Percentiles rank a stretch among this genome's conserved stretches.
These are phyloP conservation scores for Themeda triandra DNA, from an alignment of 176 grass and related monocot genomes.

Conservation along the genomic window DNA sequence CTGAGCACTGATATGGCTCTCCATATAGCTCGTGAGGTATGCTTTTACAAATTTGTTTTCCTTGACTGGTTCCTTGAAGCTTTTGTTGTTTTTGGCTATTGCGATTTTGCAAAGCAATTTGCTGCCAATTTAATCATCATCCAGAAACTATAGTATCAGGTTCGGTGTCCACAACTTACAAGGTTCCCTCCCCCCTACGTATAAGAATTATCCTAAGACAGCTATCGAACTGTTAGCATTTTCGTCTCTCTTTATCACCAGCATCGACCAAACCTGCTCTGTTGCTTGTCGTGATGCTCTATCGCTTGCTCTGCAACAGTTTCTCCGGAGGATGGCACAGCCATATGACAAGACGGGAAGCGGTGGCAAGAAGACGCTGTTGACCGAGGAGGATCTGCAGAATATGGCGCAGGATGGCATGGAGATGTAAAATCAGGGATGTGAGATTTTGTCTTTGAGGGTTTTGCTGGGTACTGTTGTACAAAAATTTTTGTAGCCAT, in stretches of 20 bases:
- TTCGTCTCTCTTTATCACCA: neutral
- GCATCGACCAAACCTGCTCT: neutral
- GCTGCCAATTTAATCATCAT: neutral
- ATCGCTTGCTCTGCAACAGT: constrained; percentile 37
- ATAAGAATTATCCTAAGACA: neutral
- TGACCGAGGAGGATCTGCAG: constrained; percentile 77
- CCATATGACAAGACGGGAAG: constrained; percentile 75
- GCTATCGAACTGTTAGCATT: neutral
- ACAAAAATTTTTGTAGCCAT: constrained; percentile 21
- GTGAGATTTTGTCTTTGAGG: neutral
- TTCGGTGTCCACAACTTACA: neutral
- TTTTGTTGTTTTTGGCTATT: neutral
- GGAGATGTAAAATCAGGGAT: constrained; percentile 36
- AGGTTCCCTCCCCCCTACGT: neutral
- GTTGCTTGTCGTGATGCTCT: constrained; percentile 6
- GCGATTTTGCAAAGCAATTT: neutral
- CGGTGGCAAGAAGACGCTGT: constrained; percentile 64
- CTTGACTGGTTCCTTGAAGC: neutral
- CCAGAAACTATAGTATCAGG: too few relatives aligned
- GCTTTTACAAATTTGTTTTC: constrained; percentile 6
- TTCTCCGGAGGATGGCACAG: constrained; percentile 75
- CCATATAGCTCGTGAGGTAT: constrained; percentile 94
- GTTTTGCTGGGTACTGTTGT: neutral
- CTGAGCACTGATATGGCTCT: constrained; percentile 96
- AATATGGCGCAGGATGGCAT: constrained; percentile 54